Evolutionary conservation across 495 filamentous ascomycete genomes (phyloP), one percentile per base, ranked within the genome.

Genomic region (Jackrogersella minutella): DNA sequence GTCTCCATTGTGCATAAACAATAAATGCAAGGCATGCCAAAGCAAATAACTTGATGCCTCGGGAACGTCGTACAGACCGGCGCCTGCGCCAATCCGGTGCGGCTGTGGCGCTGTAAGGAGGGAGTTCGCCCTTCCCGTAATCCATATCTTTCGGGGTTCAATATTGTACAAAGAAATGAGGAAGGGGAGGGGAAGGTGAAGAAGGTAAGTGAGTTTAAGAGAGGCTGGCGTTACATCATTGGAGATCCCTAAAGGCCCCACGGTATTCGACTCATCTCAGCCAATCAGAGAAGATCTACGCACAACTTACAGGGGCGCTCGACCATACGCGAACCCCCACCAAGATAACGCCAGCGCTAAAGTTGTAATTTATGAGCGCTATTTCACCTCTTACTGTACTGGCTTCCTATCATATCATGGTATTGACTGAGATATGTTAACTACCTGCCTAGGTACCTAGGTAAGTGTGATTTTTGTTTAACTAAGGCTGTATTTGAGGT

Each of bases 1-100:
- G 81, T 46, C 51, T 78, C 80, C 80, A 83, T 66, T 82, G 81
- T 13, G 80, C 79, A 30, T 76, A 80, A 37, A 77, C 80, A 56
- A 82, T 79, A 64, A 83, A 81, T 49, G 69, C 70, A 31, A 82
- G 61, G 52, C 71, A 78, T 10, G 74, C 72, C 2, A 82, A 28
- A 5, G 57, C 78, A 17, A 80, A 36, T 41, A 75, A 57, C 26
- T 70, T 71, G 26, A 80, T 47, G 2, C 50, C 72, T n/a, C 76
- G 72, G 6, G 76, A 78, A 22, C 76, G 73, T 46, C 79, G 75
- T 31, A 71, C 37, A 26, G 60, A 53, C 57, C 54, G 40, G 37
- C 64, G 70, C 51, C 66, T 61, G 55, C 72, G 67, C 64, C 56
- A 57, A 17, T 68, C 69, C 11, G 44, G 43, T 5, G n/a, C 36